Evolutionary conservation across 2,329 filamentous ascomycete species (phyloP), one percentile per base, ranked within the genome.

Genomic region (Fusarium circinatum): DNA sequence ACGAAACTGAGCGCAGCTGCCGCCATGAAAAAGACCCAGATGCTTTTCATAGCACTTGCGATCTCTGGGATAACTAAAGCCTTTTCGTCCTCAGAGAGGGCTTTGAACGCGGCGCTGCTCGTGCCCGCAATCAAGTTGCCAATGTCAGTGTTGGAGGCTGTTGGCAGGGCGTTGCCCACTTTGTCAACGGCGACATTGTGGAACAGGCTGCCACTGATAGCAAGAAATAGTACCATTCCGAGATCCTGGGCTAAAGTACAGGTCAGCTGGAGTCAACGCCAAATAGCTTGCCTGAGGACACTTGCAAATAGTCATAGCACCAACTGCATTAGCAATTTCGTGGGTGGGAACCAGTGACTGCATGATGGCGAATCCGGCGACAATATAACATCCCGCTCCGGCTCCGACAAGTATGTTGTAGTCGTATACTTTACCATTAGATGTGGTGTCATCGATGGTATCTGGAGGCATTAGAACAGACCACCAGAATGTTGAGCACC

Each of bases 151-250:
- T 26, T 20, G 0, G 62, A 44, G 9, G 38, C 15, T 0, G 15
- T 17, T 28, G 45, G 39, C 5, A 65, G 38, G 2, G 62, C 34
- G 2, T 22, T 30, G 32, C 57, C 32, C 3, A 65, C 57, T 39
- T 34, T 49, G 5, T 32, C 15, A 2, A 54, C 36, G 5, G 57
- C 47, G 11, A 62, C 30, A 9, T 65, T 65, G 11, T 65, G 62
- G 32, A 62, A 62, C 14, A 65, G 9, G 12, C 22, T 62, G 18
- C 62, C 62, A 9, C 62, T 32, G 1, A 65, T 18, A 4, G 57
- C 47, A 0, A 65, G 45, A 15, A 62, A 62, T 0, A 65, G 47
- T 2, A 62, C 62, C 62, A 65, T 65, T 3, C 62, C 62, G 9
- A 65, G n/a, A 13, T 65, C 48, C 18, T 65, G 62, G 6, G 39